phyloP scores from a whole-genome alignment of 2,329 filamentous ascomycete species.

The Penicillium vulpinum region DNA sequence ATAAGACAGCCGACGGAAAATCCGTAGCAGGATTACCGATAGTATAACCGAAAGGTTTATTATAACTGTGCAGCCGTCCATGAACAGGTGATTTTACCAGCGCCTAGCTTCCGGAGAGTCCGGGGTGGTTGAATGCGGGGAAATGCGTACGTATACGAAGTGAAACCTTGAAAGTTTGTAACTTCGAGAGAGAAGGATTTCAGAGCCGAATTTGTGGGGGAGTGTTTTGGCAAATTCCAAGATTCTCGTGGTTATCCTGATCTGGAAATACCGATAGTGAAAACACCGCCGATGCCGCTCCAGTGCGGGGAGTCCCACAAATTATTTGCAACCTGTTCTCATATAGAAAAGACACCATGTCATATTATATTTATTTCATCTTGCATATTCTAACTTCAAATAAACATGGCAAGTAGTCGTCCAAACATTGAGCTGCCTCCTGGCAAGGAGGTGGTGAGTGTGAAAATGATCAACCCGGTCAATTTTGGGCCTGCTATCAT shows the following conservation, averaged over 20 bases:
- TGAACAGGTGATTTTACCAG: background rate
- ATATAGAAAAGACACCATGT: background rate
- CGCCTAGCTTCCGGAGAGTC: background rate
- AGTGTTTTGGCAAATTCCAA: too few species aligned
- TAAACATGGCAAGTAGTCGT: background rate
- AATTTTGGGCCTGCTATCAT: slow-evolving; percentile 45
- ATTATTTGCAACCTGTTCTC: background rate
- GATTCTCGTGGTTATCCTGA: background rate
- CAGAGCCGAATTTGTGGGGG: background rate
- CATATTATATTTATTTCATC: background rate
- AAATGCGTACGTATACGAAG: background rate
- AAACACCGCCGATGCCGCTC: background rate
- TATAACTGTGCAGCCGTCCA: background rate
- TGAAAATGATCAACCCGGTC: slow-evolving; percentile 40
- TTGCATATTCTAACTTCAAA: background rate
- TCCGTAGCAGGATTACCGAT: background rate
- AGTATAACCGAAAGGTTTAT: background rate
- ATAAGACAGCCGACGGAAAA: background rate
- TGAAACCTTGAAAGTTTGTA: background rate
- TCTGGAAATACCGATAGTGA: background rate
- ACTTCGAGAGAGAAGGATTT: background rate
- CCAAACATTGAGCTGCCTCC: slow-evolving; percentile 25
- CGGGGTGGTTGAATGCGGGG: background rate
- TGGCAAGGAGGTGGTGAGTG: background rate
- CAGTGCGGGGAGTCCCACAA: background rate